Base-by-base conservation (phyloP, 371 early-diverging fungal species). In the Batkoa obscura region DNA sequence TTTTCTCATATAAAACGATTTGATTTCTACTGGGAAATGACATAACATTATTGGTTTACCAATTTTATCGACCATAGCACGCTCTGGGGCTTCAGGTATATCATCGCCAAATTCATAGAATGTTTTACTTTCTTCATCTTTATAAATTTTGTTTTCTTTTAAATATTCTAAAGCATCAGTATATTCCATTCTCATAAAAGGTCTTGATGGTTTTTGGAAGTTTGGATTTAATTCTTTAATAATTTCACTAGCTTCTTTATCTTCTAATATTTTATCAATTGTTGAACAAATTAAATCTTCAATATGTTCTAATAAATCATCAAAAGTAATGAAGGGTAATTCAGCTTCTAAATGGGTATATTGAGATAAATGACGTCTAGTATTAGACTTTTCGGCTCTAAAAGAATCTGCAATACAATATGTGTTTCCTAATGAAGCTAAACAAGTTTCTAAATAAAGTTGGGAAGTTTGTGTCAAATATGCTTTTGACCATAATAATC, bases 391-490 rank as follows among this genome's bases (percentile, higher is more conserved):
- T 68, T 99, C 99, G n/a, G 99, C 99, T 64, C 99, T 84, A 78
- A 89, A 99, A 8, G 96, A 95, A 69, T 95, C 94, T 51, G 92
- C 86, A 62, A 99, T 84, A 70, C 96, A 96, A 76, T 87, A 99
- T 10, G 93, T 94, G 62, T 93, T 95, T 45, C 96, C 96, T 62
- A 97, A 70, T 6, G 98, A 80, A 13, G 99, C 93, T 53, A 94
- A 78, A 60, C 86, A 90, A 4, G 99, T 99, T 69, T 99, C 99
- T 53, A 99, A 75, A 66, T 99, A 99, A 46, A 99, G 84, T 74
- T 99, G 99, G 31, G 97, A 96, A 32, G 96, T 92, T 77, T 99
- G 99, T 2, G 99, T 98, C 64, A 99, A 73, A 69, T 93, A 99
- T 8, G 99, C 99, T 78, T 72, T 68, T 94, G 90, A 36, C 94